phyloP scores from a whole-genome alignment of 768 basidiomycete species.

The Rhodotorula sphaerocarpa region DNA sequence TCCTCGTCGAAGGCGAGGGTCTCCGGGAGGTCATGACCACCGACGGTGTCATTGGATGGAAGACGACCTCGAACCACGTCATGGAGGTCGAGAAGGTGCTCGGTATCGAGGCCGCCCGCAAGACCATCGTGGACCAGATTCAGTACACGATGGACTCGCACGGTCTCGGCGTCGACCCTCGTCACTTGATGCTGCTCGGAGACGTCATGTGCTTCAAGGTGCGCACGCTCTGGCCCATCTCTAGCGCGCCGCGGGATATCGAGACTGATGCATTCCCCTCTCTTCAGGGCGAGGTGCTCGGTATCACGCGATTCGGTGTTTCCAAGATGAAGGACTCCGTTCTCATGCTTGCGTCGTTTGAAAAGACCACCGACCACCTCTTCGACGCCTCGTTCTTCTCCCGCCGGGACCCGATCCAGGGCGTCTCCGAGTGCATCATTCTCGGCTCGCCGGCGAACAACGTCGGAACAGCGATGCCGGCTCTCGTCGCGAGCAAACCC shows the following conservation, averaged over 20 bases:
- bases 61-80: constrained; percentile 92
- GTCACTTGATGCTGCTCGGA: constrained; percentile 94
- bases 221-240: neutral
- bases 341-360: constrained; percentile 96
- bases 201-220: constrained; percentile 99
- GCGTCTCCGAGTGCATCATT: constrained; percentile 98
- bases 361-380: constrained; percentile 97
- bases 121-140: constrained; percentile 92
- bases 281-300: constrained; percentile 84
- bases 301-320: constrained; percentile 97
- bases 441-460: constrained; percentile 51
- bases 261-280: neutral
- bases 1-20: constrained; percentile 95
- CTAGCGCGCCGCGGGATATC: neutral
- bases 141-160: constrained; percentile 94
- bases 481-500: constrained; percentile 45
- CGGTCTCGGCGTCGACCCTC: constrained; percentile 96
- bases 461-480: constrained; percentile 41
- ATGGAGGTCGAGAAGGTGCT: constrained; percentile 90
- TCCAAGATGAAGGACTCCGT: constrained; percentile 97
- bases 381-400: constrained; percentile 96
- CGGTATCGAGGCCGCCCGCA: constrained; percentile 94
- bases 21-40: constrained; percentile 94
- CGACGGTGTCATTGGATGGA: constrained; percentile 85
- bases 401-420: constrained; percentile 87